These are phyloP conservation scores for Harringtonia lauricola DNA, from an alignment of 2,329 filamentous ascomycete species.

Conservation along the genomic window DNA sequence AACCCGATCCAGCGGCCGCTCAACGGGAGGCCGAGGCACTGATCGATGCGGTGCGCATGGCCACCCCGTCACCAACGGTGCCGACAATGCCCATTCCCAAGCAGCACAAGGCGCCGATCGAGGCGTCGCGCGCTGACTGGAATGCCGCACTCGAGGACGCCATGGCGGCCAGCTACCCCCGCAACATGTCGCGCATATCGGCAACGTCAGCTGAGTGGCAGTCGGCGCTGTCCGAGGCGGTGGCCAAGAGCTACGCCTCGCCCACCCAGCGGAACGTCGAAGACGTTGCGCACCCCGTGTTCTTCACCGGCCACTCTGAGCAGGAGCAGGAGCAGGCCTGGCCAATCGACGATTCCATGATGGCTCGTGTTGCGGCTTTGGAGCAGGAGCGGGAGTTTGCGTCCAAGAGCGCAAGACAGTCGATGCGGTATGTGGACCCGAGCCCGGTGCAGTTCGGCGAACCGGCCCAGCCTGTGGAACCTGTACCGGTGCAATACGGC, in stretches of 20 bases:
- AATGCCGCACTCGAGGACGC: constrained; percentile 20
- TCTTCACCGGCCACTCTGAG: constrained; percentile 17
- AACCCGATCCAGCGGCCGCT: neutral
- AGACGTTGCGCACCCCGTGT: constrained; percentile 20
- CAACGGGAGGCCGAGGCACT: neutral
- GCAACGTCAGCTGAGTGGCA: constrained; percentile 22
- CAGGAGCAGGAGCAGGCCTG: neutral
- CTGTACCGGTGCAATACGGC: too few species aligned
- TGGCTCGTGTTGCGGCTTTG: constrained; percentile 20
- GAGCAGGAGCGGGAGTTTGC: constrained; percentile 20
- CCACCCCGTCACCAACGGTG: neutral
- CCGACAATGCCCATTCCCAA: too few species aligned
- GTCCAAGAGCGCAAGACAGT: neutral
- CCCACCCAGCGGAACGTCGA: constrained; percentile 12
- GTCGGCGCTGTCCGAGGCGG: constrained; percentile 25
- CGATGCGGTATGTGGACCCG: neutral
- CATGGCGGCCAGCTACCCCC: constrained; percentile 18
- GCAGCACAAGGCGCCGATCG: constrained; percentile 3
- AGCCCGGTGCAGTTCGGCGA: neutral
- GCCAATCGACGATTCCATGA: constrained; percentile 10
- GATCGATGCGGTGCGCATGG: too few species aligned
- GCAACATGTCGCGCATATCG: constrained; percentile 9
- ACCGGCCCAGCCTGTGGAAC: neutral
- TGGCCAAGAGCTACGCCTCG: constrained; percentile 18
- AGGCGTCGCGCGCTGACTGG: constrained; percentile 20